Conservation (phyloP, 176 grass and related monocot species). For the Oryza glumipatula region DNA sequence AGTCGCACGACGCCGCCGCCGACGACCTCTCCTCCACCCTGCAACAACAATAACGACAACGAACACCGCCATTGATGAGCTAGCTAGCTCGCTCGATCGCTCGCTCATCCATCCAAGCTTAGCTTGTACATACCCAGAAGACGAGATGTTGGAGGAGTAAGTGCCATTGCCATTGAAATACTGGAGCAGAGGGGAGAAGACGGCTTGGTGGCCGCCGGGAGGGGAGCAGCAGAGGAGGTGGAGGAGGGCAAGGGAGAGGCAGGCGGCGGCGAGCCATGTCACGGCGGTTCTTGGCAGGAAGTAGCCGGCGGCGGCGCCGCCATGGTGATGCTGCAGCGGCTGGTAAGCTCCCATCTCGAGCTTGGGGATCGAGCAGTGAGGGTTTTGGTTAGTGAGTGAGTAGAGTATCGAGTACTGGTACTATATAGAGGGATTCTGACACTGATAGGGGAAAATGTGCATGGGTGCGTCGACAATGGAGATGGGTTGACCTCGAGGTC, state of each 20-base stretch:
- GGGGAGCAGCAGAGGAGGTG: slow-evolving; percentile 30
- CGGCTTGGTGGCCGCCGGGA: too few relatives aligned
- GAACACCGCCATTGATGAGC: too few relatives aligned
- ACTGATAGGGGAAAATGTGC: too few relatives aligned
- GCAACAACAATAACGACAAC: too few relatives aligned
- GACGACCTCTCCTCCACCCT: too few relatives aligned
- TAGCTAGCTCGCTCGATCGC: too few relatives aligned
- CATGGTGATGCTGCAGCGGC: not conserved
- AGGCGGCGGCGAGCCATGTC: not conserved
- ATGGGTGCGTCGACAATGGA: too few relatives aligned
- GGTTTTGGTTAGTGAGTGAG: not conserved
- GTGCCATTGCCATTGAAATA: not conserved
- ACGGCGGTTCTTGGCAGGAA: not conserved
- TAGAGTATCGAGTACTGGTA: not conserved
- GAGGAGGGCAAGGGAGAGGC: slow-evolving; percentile 26
- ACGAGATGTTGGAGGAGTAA: not conserved
- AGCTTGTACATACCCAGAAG: not conserved
- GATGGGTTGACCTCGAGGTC: too few relatives aligned
- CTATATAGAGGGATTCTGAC: not conserved
- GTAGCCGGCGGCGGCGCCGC: not conserved
- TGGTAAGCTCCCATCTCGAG: slow-evolving; percentile 7
- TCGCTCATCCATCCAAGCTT: too few relatives aligned
- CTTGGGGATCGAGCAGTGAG: not conserved
- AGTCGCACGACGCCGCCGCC: slow-evolving; percentile 10
- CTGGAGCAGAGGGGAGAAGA: not conserved